Conservation (phyloP, 495 filamentous ascomycete genomes). For the Talaromyces stipitatus region DNA sequence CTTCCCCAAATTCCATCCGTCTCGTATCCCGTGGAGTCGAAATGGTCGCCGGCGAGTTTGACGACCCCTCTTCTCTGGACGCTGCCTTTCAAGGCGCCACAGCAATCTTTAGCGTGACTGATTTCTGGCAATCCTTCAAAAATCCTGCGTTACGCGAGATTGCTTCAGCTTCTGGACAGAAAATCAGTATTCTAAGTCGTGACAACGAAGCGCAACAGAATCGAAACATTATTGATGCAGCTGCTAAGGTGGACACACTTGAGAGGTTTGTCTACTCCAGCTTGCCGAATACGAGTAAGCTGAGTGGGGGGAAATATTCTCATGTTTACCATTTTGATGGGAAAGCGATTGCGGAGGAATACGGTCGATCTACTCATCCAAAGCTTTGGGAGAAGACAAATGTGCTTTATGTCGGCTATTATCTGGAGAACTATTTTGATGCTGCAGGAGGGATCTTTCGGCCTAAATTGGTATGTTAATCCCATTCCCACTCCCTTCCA, state of each 20-base stretch:
- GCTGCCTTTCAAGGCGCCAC: conserved; percentile 38
- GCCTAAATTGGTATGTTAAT: not conserved
- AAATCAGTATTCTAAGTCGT: conserved; percentile 28
- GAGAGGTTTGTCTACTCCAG: conserved; percentile 31
- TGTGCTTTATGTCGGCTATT: conserved; percentile 29
- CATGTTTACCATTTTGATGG: conserved; percentile 34
- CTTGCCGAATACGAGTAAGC: conserved; percentile 23
- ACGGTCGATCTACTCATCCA: conserved; percentile 25
- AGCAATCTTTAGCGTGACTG: conserved; percentile 42
- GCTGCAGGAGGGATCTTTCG: not conserved
- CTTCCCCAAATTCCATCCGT: conserved; percentile 20
- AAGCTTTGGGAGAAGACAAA: conserved; percentile 35
- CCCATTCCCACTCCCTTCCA: not conserved
- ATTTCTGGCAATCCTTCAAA: conserved; percentile 33
- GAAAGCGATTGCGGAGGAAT: conserved; percentile 26
- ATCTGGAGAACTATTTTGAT: conserved; percentile 22
- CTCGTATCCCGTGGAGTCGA: conserved; percentile 36
- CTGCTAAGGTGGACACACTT: conserved; percentile 30
- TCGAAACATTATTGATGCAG: conserved; percentile 42
- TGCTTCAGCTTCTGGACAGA: conserved; percentile 10
- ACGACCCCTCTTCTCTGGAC: conserved; percentile 29
- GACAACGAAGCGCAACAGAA: conserved; percentile 37
- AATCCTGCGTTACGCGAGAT: conserved; percentile 11
- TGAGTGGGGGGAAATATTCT: conserved; percentile 23
- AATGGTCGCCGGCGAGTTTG: conserved; percentile 36